Evolutionary conservation across 805 yeast species (phyloP).

Genomic region (Teunomyces aglyptinius): DNA sequence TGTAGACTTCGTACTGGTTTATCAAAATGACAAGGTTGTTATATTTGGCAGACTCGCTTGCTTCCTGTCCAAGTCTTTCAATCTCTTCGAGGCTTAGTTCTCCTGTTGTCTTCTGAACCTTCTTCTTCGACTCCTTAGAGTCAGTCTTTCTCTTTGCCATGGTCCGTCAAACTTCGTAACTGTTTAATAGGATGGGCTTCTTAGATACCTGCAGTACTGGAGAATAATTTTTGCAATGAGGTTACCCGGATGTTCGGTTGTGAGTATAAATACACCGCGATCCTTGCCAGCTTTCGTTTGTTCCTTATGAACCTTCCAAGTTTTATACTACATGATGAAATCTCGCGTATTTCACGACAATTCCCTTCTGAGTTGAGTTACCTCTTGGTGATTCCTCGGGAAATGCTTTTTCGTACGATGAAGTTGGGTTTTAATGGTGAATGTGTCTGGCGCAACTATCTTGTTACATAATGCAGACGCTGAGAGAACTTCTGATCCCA

Average conservation of each 20-base stretch:
- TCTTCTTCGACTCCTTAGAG: constrained; percentile 8
- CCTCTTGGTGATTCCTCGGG: constrained; percentile 34
- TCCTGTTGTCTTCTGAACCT: constrained; percentile 1
- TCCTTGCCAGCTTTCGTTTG: constrained; percentile 15
- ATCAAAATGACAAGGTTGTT: constrained; percentile 54
- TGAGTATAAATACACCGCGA: constrained; percentile 15
- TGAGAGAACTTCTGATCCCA: constrained; percentile 47
- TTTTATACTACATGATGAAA: constrained; percentile 61
- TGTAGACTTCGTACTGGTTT: constrained; percentile 31
- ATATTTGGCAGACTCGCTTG: constrained; percentile 47
- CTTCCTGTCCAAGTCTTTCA: constrained; percentile 22
- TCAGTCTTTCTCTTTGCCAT: constrained; percentile 13
- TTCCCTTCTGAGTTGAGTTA: constrained; percentile 45
- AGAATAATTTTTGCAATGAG: constrained; percentile 9
- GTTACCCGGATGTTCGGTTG: constrained; percentile 21
- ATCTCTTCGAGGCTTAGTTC: constrained; percentile 16
- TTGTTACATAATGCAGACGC: constrained; percentile 46
- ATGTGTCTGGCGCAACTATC: constrained; percentile 50
- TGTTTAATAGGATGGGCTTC: constrained; percentile 2
- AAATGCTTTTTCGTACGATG: constrained; percentile 30
- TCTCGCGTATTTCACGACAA: constrained; percentile 51
- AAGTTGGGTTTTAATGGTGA: constrained; percentile 45
- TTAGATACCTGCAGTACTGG: constrained; percentile 3
- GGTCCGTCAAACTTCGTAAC: constrained; percentile 2
- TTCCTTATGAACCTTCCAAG: constrained; percentile 62